A percentile compares a stretch with the other conserved stretches of the same genome.
These are phyloP conservation scores for Pulveroboletus ravenelii DNA, from an alignment of 768 basidiomycete species.

Conservation along the genomic window DNA sequence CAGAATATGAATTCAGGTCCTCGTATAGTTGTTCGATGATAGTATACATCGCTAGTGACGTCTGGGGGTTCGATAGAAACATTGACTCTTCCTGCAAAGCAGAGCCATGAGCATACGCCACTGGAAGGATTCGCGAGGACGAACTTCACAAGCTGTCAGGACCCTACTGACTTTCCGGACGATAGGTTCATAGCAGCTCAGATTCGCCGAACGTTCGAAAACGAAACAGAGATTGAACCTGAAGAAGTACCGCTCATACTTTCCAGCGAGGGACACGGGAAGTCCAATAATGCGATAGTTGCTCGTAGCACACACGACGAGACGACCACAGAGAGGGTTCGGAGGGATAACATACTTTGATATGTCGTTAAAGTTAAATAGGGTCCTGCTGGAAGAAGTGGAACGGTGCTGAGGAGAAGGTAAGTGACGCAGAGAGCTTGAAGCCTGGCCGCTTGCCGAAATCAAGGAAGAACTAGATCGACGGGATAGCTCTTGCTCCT, in stretches of 20 bases:
- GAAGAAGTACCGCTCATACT: constrained; percentile 84
- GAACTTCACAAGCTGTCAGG: constrained; percentile 81
- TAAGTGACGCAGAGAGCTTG: constrained; percentile 39
- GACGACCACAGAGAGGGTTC: constrained; percentile 76
- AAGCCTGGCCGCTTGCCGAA: constrained; percentile 43
- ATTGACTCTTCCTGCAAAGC: constrained; percentile 74
- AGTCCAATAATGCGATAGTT: constrained; percentile 88
- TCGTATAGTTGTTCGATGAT: constrained; percentile 96
- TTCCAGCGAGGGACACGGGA: constrained; percentile 73
- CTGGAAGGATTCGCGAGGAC: constrained; percentile 20
- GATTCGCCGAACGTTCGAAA: constrained; percentile 84
- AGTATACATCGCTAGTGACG: constrained; percentile 63
- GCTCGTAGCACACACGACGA: constrained; percentile 81
- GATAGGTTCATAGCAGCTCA: constrained; percentile 94
- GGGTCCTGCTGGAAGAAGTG: constrained; percentile 43
- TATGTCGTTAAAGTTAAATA: constrained; percentile 89
- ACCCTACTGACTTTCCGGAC: constrained; percentile 94
- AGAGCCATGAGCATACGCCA: constrained; percentile 1
- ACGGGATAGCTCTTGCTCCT: constrained; percentile 39
- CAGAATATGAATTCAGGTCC: constrained; percentile 95
- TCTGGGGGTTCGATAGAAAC: constrained; percentile 74
- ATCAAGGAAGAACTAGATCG: constrained; percentile 50
- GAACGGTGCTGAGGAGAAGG: constrained; percentile 46
- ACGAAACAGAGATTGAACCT: constrained; percentile 96
- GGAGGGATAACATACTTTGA: constrained; percentile 94